Evolutionary conservation across 495 filamentous ascomycete genomes (phyloP), one percentile per base, ranked within the genome.

Genomic region (Venustampulla echinocandica): DNA sequence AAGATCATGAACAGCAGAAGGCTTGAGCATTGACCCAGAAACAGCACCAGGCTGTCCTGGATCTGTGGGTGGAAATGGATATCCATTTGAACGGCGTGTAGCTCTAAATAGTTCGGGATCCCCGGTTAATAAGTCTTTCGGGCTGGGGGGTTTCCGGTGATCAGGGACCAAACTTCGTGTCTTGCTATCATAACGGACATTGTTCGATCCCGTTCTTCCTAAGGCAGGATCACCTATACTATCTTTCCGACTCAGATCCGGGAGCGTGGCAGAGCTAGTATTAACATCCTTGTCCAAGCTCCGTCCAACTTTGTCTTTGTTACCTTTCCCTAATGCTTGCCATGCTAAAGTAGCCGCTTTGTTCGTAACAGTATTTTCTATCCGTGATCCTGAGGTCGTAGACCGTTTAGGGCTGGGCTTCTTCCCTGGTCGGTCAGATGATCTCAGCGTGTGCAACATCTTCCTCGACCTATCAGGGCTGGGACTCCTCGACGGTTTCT

Each of bases 331-430:
- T 46, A 50, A 51, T 37, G 70, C 74, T 34, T 71, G 77, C 90
- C 90, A 98, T 14, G 90, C 90, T 27, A 94, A 64, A 1, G 84
- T 83, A 1, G 92, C 92, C 11, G 92, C 92, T 62, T 85, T 93
- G 33, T 84, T 88, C 22, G 89, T 87, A 2, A 70, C 69, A 0
- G 66, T 67, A 17, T 66, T 67, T 23, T 69, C 70, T 50, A 44
- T 49, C 23, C 36, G 53, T 56, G 50, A 54, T 22, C 54, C 24
- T 49, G 51, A 49, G 37, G 69, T 66, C 61, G 66, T 53, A 4
- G 65, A 63, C 32, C 78, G 65, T n/a, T n/a, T n/a, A 48, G 76
- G 77, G 13, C 70, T 63, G 18, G 71, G 62, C 50, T 79, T 85
- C 51, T 82, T 82, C 5, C 69, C 69, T 47, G 69, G 62, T n/a